Percentiles rank a stretch among this genome's conserved stretches.
phyloP scores from a whole-genome alignment of 2,329 filamentous ascomycete genomes.

The Curvularia verruculosa region DNA sequence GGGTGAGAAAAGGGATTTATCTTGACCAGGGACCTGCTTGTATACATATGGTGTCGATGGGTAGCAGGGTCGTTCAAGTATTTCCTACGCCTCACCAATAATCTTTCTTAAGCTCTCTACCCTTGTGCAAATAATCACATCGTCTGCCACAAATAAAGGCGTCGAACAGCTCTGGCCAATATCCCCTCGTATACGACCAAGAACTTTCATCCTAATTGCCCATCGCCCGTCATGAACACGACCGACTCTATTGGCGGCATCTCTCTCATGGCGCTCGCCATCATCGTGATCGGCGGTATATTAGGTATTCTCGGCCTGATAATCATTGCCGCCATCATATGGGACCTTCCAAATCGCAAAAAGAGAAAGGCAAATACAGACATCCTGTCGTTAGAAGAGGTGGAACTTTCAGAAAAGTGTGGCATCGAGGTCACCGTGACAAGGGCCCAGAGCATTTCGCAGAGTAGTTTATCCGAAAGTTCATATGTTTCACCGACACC shows the following conservation, averaged over 20 bases:
- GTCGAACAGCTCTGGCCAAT: background rate
- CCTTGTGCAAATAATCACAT: background rate
- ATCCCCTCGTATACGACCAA: background rate
- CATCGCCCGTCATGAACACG: background rate
- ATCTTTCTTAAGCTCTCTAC: background rate
- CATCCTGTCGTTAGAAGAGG: constrained; percentile 13
- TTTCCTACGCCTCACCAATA: background rate
- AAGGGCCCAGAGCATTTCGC: background rate
- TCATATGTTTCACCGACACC: constrained; percentile 7
- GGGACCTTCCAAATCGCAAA: constrained; percentile 20
- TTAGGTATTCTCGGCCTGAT: constrained; percentile 17
- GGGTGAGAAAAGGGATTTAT: background rate
- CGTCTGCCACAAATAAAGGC: background rate
- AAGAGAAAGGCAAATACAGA: constrained; percentile 9
- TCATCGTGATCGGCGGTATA: constrained; percentile 18
- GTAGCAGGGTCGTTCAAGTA: background rate
- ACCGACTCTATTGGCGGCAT: constrained; percentile 12
- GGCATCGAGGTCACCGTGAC: constrained; percentile 5
- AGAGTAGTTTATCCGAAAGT: background rate
- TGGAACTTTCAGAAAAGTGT: constrained; percentile 16
- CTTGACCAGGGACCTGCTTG: background rate
- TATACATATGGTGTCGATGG: constrained; percentile 1
- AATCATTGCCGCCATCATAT: constrained; percentile 13
- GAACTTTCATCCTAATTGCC: background rate
- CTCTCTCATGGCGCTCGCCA: constrained; percentile 16